Percentiles rank a stretch among this genome's conserved stretches.
phyloP scores from a whole-genome alignment of 768 basidiomycete species.

The Serendipita sp. region DNA sequence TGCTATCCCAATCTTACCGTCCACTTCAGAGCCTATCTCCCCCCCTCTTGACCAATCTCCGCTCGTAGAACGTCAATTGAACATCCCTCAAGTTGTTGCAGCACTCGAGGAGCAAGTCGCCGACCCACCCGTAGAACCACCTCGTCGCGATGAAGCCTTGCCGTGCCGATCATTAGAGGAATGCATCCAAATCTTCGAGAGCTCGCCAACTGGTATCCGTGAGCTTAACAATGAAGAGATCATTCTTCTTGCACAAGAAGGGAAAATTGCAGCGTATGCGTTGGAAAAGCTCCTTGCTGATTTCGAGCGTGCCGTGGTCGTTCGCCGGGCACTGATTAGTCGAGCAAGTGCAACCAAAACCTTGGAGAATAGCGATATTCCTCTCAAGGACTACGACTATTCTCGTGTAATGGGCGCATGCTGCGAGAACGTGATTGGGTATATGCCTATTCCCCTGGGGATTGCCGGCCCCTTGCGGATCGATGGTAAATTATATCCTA shows the following conservation, averaged over 20 bases:
- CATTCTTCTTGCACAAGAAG: conserved; percentile 69
- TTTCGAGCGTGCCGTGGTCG: conserved; percentile 66
- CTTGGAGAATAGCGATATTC: conserved; percentile 68
- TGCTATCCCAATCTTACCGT: not conserved
- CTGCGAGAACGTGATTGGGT: conserved; percentile 98
- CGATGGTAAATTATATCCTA: conserved; percentile 68
- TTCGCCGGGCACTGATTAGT: conserved; percentile 79
- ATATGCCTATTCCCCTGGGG: conserved; percentile 89
- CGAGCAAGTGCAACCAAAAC: conserved; percentile 72
- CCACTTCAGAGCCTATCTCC: not conserved
- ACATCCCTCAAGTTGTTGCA: not conserved
- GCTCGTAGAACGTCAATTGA: not conserved
- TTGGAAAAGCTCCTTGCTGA: conserved; percentile 90
- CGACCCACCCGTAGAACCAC: not conserved
- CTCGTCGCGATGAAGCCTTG: not conserved
- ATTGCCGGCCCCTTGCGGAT: conserved; percentile 90
- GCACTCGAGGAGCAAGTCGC: not conserved
- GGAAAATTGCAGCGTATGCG: conserved; percentile 89
- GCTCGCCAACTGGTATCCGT: conserved; percentile 44
- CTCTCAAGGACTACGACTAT: conserved; percentile 80
- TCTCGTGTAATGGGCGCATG: conserved; percentile 87
- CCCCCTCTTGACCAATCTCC: not conserved
- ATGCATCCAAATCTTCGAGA: conserved; percentile 64
- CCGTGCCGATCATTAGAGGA: conserved; percentile 46
- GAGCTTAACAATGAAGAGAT: conserved; percentile 83